Base-by-base conservation (phyloP, 108 stramenopile genomes). In the Pseudonitzschia delicatissima region DNA sequence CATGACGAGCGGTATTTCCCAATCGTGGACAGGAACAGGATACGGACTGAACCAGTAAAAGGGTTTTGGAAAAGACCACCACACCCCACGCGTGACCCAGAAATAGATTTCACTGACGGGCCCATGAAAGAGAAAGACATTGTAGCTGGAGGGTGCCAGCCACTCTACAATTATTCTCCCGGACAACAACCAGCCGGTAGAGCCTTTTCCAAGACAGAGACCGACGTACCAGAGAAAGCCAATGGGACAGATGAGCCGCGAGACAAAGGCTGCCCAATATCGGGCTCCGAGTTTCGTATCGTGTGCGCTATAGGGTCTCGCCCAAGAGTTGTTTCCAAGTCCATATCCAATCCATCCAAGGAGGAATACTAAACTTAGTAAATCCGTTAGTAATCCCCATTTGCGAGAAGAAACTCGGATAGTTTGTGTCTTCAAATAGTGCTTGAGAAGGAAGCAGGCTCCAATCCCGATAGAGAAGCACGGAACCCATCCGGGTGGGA, bases 41-140 rank as follows among this genome's bases (percentile, higher is more conserved):
- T 48, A 23, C 47, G 47, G 47, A 7, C 55, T 57, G 48, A 66
- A 66, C 65, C 65, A 66, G 21, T 51, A 66, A 36, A 66, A 66
- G 32, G 32, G 17, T 36, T 66, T 66, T 4, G 50, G 48, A 18
- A 33, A 50, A 9, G 48, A 32, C 47, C 47, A 66, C 65, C 65
- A 66, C 2, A 50, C 21, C 50, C 65, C 18, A 1, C 65, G 25
- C 11, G 65, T 66, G 1, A 49, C 65, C 12, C 34, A 50, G 51
- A 35, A 66, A 8, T 66, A 66, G 28, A 47, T 34, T 34, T 66
- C 50, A 5, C 15, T 4, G 32, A 66, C 47, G 17, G 34, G 40
- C 25, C 51, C 49, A 48, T 66, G 65, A 33, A 66, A 66, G 50
- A 66, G 65, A 52, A 44, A 66, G n/a, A 50, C 34, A 32, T 52